Percentiles rank a stretch among this genome's conserved stretches.
Evolutionary conservation across 805 yeast species (phyloP).

Genomic region (Kodamaea kaohsiungensis): DNA sequence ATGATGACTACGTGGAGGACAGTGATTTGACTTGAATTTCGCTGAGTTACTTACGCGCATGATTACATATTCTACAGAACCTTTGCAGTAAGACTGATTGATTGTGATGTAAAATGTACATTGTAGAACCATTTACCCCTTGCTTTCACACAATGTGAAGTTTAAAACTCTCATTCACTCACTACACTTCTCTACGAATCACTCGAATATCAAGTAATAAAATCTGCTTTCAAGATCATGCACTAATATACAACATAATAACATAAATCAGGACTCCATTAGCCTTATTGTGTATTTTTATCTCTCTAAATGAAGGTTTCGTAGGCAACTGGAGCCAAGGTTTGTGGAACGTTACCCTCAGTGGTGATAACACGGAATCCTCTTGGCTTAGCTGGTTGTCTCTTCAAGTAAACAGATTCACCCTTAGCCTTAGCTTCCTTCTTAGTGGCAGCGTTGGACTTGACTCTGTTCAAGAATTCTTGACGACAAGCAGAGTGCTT

Average conservation of each 20-base stretch:
- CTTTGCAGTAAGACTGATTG: too few relatives aligned
- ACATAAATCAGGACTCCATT: constrained; percentile 4
- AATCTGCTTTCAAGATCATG: constrained; percentile 1
- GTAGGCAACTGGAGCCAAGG: constrained; percentile 98
- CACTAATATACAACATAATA: constrained; percentile 8
- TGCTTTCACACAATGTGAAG: not conserved
- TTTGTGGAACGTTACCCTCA: constrained; percentile 84
- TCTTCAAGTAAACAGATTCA: constrained; percentile 87
- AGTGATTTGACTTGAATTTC: constrained; percentile 8
- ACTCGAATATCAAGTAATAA: not conserved
- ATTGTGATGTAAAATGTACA: not conserved
- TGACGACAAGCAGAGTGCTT: constrained; percentile 99
- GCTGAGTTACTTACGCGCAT: constrained; percentile 9
- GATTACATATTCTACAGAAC: constrained; percentile 11
- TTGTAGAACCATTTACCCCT: too few relatives aligned
- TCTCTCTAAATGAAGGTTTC: constrained; percentile 92
- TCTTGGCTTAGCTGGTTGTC: constrained; percentile 99
- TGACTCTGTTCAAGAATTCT: constrained; percentile 98
- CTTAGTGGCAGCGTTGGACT: constrained; percentile 91
- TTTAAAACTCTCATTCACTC: not conserved
- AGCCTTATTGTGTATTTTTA: constrained; percentile 5
- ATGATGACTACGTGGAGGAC: constrained; percentile 12
- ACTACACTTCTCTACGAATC: not conserved
- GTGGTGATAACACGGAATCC: constrained; percentile 82
- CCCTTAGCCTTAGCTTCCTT: constrained; percentile 95